Percentiles rank a stretch among this genome's conserved stretches.
Conservation (phyloP, 208 protist species). For the Acanthamoeba healyi region DNA sequence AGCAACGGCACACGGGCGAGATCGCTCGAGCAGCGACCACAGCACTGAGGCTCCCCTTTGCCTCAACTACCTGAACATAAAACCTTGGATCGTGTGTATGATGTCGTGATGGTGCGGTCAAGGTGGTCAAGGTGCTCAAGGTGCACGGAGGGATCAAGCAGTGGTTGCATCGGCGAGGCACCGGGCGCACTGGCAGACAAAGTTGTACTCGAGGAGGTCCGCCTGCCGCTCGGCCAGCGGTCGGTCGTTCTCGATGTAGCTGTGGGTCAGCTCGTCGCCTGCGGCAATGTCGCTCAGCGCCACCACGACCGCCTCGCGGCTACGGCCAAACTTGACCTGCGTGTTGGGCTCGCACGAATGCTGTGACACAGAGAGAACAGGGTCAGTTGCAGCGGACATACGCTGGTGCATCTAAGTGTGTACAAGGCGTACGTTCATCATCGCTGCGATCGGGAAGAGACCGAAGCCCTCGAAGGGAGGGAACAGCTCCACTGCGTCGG, state of each 20-base stretch:
- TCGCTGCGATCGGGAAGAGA: conserved; percentile 13
- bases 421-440: conserved; percentile 4
- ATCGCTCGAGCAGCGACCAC: not conserved
- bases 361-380: not conserved
- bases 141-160: not conserved
- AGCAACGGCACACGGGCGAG: not conserved
- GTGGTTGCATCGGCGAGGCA: not conserved
- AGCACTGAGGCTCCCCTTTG: not conserved
- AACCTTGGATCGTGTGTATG: too few species aligned
- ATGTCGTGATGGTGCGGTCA: too few species aligned
- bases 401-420: too few species aligned
- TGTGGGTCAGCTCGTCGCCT: conserved; percentile 36
- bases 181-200: not conserved
- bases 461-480: not conserved
- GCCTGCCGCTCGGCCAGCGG: not conserved
- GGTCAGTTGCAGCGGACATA: not conserved
- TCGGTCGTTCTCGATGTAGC: conserved; percentile 43
- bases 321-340: conserved; percentile 19
- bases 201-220: conserved; percentile 27
- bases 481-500: not conserved
- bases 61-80: too few species aligned
- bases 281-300: conserved; percentile 9
- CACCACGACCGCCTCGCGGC: conserved; percentile 7
- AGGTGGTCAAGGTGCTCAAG: too few species aligned
- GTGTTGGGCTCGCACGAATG: conserved; percentile 28